phyloP scores from a whole-genome alignment of 495 filamentous ascomycete genomes.

The Hypoxylon crocopeplum region DNA sequence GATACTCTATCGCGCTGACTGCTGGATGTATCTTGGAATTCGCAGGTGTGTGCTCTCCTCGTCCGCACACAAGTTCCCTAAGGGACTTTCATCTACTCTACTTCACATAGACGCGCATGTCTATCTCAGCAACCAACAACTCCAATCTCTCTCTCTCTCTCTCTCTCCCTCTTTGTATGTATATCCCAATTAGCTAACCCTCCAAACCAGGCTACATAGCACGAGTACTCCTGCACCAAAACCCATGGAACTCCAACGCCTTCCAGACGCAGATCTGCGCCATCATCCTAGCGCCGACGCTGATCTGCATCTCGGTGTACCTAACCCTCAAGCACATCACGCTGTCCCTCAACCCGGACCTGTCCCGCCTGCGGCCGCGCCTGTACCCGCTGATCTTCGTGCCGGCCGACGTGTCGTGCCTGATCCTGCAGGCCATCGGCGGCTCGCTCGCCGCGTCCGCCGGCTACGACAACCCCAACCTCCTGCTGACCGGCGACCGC shows the following conservation, averaged over 20 bases:
- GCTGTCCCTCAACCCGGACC: constrained; percentile 58
- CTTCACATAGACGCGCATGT: too few species aligned
- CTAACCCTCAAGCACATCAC: constrained; percentile 71
- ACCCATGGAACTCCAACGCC: constrained; percentile 64
- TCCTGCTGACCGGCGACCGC: constrained; percentile 60
- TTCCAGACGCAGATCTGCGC: constrained; percentile 74
- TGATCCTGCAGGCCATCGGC: constrained; percentile 69
- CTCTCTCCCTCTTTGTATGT: too few species aligned
- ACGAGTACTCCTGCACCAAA: constrained; percentile 63
- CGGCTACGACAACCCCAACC: constrained; percentile 43
- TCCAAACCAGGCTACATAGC: constrained; percentile 61
- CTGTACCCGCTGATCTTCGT: constrained; percentile 72
- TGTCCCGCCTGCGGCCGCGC: constrained; percentile 62
- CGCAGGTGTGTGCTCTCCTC: constrained; percentile 42
- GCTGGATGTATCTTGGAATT: constrained; percentile 53
- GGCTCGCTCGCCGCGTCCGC: constrained; percentile 66
- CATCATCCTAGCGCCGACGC: constrained; percentile 69
- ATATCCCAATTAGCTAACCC: constrained; percentile 5
- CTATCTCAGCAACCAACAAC: too few species aligned
- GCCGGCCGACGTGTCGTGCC: constrained; percentile 67
- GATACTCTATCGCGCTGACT: constrained; percentile 60
- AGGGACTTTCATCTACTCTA: too few species aligned
- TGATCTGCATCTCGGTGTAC: constrained; percentile 71
- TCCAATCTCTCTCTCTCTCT: too few species aligned
- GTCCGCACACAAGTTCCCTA: too few species aligned